Evolutionary conservation across 371 early-diverging fungal species (phyloP), one percentile per base, ranked within the genome.

Genomic region (Batrachochytrium dendrobatidis): DNA sequence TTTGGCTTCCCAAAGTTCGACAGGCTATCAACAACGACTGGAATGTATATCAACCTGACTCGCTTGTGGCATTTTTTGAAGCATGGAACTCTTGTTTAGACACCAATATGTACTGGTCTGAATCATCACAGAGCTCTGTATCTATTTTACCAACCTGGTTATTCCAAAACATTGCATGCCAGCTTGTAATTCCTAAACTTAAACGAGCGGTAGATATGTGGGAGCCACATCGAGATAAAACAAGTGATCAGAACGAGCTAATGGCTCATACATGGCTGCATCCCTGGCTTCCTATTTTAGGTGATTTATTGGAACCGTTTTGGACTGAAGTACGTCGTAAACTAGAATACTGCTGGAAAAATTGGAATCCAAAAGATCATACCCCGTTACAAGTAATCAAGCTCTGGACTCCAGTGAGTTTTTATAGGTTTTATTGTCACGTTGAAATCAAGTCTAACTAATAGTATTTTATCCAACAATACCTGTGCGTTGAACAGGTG

Each of bases 271-370:
- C 77, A 0, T 90, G 88, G 88, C 65, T 90, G n/a, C 87, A 86
- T 65, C 90, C 91, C 0, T 92, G 92, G 92, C 70, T 90, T 17
- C 86, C 88, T 0, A 63, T 84, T n/a, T 59, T 90, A 4, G 79
- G 74, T 25, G 78, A 79, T 59, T 68, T 73, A 32, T 60, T 89
- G 32, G 72, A 79, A 4, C 80, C 75, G 12, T 53, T 90, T 1
- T 77, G 73, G 58, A 79, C 80, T 4, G 69, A 69, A 24, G 76
- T 90, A 32, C 83, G 87, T 24, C 81, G 82, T 50, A 87, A 86
- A 58, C 63, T 90, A 32, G 68, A 76, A 0, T 65, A 80, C 12
- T 69, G 71, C 24, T 65, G 89, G 24, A 63, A 74, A 6, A 79
- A 81, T 48, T 91, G 89, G 89, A 75, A 82, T 52, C 86, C 88